Evolutionary conservation across 2,329 filamentous ascomycete species (phyloP).

Genomic region (Alternaria rosae): DNA sequence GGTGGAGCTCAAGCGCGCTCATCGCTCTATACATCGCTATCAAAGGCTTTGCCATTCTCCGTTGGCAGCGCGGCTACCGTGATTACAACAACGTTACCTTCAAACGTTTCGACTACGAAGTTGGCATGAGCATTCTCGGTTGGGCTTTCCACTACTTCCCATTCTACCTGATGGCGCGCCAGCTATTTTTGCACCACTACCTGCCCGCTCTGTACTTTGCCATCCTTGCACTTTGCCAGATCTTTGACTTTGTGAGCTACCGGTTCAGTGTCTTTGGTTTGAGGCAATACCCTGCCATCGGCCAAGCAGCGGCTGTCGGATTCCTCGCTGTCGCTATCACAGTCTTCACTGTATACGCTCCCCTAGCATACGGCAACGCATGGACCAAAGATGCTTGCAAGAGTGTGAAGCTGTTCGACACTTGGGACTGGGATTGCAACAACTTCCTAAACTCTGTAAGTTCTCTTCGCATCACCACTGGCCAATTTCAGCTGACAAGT

Average conservation of each 20-base stretch:
- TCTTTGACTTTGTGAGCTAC: constrained; percentile 83
- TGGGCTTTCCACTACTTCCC: constrained; percentile 99
- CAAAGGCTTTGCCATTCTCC: constrained; percentile 85
- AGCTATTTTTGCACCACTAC: constrained; percentile 98
- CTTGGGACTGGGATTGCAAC: constrained; percentile 99
- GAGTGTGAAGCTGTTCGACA: constrained; percentile 82
- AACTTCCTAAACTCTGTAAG: constrained; percentile 87
- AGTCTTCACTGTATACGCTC: constrained; percentile 85
- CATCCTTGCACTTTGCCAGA: constrained; percentile 85
- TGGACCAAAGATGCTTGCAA: constrained; percentile 93
- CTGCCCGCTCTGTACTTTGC: constrained; percentile 97
- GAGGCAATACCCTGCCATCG: constrained; percentile 74
- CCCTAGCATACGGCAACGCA: constrained; percentile 88
- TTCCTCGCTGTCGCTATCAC: constrained; percentile 78
- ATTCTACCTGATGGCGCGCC: constrained; percentile 97
- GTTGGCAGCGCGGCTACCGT: constrained; percentile 92
- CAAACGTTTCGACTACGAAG: constrained; percentile 97
- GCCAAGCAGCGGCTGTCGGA: constrained; percentile 73
- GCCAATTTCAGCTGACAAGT: constrained; percentile 12
- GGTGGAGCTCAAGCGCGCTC: constrained; percentile 86
- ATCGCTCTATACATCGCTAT: constrained; percentile 80
- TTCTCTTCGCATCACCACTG: constrained; percentile 37
- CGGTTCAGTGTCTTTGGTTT: constrained; percentile 74
- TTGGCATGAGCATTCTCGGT: constrained; percentile 86
- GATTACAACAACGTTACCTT: constrained; percentile 85